Conservation (phyloP, 2,329 filamentous ascomycete species). For the Emmonsiellopsis sp. region DNA sequence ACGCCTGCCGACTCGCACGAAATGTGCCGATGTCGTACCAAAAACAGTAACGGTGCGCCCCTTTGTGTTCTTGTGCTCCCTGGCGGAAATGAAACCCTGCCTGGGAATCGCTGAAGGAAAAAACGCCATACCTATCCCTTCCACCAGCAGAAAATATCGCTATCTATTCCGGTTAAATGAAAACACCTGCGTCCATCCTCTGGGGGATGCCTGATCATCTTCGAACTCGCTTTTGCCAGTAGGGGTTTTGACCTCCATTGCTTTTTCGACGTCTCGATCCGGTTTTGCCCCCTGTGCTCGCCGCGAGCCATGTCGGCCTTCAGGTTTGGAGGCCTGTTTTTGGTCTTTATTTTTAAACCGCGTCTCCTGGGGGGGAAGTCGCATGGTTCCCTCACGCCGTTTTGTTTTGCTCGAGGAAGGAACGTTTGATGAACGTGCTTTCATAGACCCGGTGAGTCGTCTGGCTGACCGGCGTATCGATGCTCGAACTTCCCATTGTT, state of each 20-base stretch:
- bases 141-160: not conserved
- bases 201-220: not conserved
- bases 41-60: too few species aligned
- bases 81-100: too few species aligned
- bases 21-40: too few species aligned
- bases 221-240: conserved; percentile 2
- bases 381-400: not conserved
- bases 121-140: too few species aligned
- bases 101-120: too few species aligned
- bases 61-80: too few species aligned
- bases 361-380: not conserved
- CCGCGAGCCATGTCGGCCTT: not conserved
- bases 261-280: conserved; percentile 2
- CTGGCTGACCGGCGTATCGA: conserved; percentile 60
- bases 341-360: not conserved
- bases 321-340: not conserved
- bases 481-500: conserved; percentile 70
- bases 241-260: not conserved
- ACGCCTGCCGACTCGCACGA: too few species aligned
- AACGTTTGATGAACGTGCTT: conserved; percentile 1
- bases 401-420: not conserved
- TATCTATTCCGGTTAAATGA: not conserved
- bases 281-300: not conserved
- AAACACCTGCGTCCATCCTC: not conserved
- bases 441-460: conserved; percentile 15